Percentiles rank a stretch among this genome's conserved stretches.
Conservation (phyloP, 352 stramenopile genomes). For the Phytophthora rubi region DNA sequence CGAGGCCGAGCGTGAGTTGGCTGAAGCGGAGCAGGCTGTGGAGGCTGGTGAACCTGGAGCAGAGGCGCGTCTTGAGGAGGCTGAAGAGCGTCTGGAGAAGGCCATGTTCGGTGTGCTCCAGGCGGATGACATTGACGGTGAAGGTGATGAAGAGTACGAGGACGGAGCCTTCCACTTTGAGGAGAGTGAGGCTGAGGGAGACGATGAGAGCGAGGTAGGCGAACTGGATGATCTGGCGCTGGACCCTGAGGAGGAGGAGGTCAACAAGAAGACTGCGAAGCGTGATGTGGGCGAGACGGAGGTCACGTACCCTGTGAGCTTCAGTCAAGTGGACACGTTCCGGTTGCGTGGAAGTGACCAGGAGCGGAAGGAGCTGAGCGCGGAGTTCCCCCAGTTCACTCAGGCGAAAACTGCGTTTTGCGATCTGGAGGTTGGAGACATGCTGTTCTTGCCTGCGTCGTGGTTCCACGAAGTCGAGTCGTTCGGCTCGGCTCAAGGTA, state of each 20-base stretch:
- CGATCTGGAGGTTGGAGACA: conserved; percentile 91
- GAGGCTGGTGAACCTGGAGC: conserved; percentile 56
- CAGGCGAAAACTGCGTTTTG: conserved; percentile 68
- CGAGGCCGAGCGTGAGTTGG: conserved; percentile 67
- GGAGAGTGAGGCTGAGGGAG: conserved; percentile 71
- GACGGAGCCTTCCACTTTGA: conserved; percentile 54
- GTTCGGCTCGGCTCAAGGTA: conserved; percentile 47
- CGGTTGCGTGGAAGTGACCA: conserved; percentile 41
- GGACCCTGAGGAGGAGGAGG: conserved; percentile 48
- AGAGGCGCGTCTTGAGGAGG: conserved; percentile 51
- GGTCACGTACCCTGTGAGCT: conserved; percentile 76
- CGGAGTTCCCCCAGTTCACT: conserved; percentile 66
- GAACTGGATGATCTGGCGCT: conserved; percentile 61
- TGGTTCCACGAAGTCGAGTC: conserved; percentile 99
- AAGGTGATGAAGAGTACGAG: conserved; percentile 60
- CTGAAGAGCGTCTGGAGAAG: conserved; percentile 68
- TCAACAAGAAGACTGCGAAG: conserved; percentile 32
- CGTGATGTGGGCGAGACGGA: conserved; percentile 50
- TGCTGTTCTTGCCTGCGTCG: conserved; percentile 96
- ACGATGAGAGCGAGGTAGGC: conserved; percentile 46
- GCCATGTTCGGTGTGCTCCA: conserved; percentile 83
- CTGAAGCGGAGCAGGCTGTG: conserved; percentile 58
- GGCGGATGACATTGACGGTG: conserved; percentile 54
- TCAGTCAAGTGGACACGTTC: conserved; percentile 74
- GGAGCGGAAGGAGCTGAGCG: conserved; percentile 38